Conservation (phyloP, 2,329 filamentous ascomycete species). For the Xylaria sp. region DNA sequence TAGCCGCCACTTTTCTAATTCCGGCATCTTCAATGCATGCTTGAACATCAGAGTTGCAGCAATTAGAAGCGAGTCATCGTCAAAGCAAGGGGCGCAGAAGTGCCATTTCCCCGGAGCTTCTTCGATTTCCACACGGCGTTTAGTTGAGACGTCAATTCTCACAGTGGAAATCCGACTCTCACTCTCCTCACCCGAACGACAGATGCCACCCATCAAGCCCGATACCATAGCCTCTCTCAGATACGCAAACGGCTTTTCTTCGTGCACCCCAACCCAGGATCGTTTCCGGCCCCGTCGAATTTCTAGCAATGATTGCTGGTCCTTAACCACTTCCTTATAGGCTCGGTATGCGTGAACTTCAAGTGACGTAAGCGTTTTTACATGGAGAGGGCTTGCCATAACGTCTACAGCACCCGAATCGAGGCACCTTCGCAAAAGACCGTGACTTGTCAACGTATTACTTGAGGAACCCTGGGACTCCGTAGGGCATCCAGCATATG, state of each 20-base stretch:
- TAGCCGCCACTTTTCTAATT: conserved; percentile 83
- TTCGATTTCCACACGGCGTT: conserved; percentile 74
- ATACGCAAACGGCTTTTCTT: conserved; percentile 88
- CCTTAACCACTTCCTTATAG: conserved; percentile 78
- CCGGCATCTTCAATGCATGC: conserved; percentile 84
- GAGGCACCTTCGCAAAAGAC: conserved; percentile 75
- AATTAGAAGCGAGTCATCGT: conserved; percentile 89
- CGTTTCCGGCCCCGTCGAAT: conserved; percentile 81
- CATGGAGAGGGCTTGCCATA: conserved; percentile 80
- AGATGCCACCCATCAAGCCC: conserved; percentile 88
- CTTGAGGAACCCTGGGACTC: conserved; percentile 48
- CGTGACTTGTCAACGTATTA: conserved; percentile 54
- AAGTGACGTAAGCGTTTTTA: conserved; percentile 77
- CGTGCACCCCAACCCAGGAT: conserved; percentile 90
- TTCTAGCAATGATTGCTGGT: conserved; percentile 77
- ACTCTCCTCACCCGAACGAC: conserved; percentile 72
- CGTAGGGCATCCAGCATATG: conserved; percentile 44
- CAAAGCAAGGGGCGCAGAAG: conserved; percentile 90
- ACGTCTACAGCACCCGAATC: conserved; percentile 91
- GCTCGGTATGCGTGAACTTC: conserved; percentile 86
- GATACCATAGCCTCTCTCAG: conserved; percentile 94
- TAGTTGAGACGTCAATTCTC: conserved; percentile 73
- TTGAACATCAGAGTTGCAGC: conserved; percentile 89
- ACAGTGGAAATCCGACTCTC: conserved; percentile 72
- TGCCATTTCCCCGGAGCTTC: conserved; percentile 80